phyloP scores from a whole-genome alignment of 2,329 filamentous ascomycete genomes.

The Penicillium italicum region DNA sequence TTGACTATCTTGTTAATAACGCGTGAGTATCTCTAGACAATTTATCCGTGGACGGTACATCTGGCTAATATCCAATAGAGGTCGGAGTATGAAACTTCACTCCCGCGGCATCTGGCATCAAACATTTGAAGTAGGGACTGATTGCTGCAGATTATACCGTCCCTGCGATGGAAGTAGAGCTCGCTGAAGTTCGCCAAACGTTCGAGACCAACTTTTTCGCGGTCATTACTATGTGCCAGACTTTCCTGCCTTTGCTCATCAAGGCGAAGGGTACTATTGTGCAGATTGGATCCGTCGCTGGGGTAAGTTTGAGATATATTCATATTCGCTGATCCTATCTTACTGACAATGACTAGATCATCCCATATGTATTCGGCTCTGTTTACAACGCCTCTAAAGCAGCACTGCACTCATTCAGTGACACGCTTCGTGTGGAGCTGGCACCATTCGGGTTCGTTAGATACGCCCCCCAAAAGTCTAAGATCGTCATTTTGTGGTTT shows the following conservation, averaged over 20 bases:
- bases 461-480: neutral
- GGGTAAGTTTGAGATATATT: slow-evolving; percentile 21
- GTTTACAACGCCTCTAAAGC: slow-evolving; percentile 60
- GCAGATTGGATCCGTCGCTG: slow-evolving; percentile 46
- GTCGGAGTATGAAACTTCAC: slow-evolving; percentile 28
- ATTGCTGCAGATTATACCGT: slow-evolving; percentile 53
- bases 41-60: neutral
- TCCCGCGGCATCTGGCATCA: neutral
- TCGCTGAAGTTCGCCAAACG: slow-evolving; percentile 45
- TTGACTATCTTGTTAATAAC: slow-evolving; percentile 60
- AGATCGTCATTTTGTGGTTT: neutral
- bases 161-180: slow-evolving; percentile 54
- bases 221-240: slow-evolving; percentile 56
- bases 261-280: slow-evolving; percentile 45
- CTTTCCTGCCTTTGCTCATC: slow-evolving; percentile 54
- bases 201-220: slow-evolving; percentile 57
- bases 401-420: slow-evolving; percentile 56
- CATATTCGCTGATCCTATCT: neutral
- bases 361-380: slow-evolving; percentile 45
- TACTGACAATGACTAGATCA: slow-evolving; percentile 26
- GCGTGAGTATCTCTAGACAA: slow-evolving; percentile 35
- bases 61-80: slow-evolving; percentile 15
- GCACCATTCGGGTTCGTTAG: slow-evolving; percentile 44
- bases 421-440: slow-evolving; percentile 58
- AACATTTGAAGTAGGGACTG: neutral